Percentiles rank a stretch among this genome's conserved stretches.
Conservation (phyloP, 176 grass and related monocot genomes). For the Carex kokanica region DNA sequence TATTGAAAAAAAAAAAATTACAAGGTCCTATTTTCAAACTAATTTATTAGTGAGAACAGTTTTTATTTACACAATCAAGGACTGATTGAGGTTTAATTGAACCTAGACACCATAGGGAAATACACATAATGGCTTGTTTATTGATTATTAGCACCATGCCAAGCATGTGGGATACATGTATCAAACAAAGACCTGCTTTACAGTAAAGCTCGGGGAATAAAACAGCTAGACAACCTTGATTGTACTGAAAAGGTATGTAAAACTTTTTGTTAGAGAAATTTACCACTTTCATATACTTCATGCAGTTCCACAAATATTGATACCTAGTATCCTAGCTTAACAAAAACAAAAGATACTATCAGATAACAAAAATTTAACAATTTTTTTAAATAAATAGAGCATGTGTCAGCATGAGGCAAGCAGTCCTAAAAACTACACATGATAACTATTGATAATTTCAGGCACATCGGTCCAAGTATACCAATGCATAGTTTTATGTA, state of each 20-base stretch:
- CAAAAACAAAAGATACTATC: conserved; percentile 48
- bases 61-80: background rate
- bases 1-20: no score
- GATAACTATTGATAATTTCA: background rate
- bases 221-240: background rate
- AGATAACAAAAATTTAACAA: conserved; percentile 22
- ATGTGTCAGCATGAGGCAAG: background rate
- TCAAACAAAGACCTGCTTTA: background rate
- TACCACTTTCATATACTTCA: conserved; percentile 78
- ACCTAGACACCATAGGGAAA: background rate
- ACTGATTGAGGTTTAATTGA: background rate
- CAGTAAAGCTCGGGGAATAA: background rate
- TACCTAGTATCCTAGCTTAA: conserved; percentile 90
- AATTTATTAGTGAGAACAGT: background rate
- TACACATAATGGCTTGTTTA: background rate
- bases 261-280: background rate
- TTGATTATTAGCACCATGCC: background rate
- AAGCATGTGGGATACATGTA: background rate
- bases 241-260: background rate
- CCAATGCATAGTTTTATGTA: background rate
- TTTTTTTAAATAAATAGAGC: background rate
- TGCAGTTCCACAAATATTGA: conserved; percentile 82
- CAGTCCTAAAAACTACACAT: background rate
- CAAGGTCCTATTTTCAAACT: background rate
- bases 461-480: background rate